Evolutionary conservation across 225 moss, liverwort and hornwort genomes (phyloP).

Genomic region (Antitrichia curtipendula): DNA sequence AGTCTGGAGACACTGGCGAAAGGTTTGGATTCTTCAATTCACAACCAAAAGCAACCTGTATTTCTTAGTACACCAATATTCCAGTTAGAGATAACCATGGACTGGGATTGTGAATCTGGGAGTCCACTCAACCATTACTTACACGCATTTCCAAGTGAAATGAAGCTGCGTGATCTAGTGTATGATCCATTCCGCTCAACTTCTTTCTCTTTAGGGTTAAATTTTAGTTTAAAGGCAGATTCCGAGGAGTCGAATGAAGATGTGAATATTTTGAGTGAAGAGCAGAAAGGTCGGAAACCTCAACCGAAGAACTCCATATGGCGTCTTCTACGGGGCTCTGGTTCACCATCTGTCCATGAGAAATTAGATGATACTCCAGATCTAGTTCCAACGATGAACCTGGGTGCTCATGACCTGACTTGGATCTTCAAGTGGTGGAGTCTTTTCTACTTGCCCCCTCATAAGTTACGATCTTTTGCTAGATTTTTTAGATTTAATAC

Average conservation of each 20-base stretch:
- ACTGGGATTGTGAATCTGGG: conserved; percentile 95
- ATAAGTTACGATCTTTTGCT: conserved; percentile 80
- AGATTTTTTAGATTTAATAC: conserved; percentile 75
- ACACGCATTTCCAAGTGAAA: conserved; percentile 75
- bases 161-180: conserved; percentile 52
- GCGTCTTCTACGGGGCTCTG: conserved; percentile 31
- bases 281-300: conserved; percentile 9
- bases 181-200: conserved; percentile 87
- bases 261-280: neutral
- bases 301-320: conserved; percentile 27
- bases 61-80: conserved; percentile 76
- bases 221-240: conserved; percentile 69
- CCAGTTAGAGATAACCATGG: conserved; percentile 78
- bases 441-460: conserved; percentile 78
- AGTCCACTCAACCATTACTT: conserved; percentile 81
- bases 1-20: conserved; percentile 42
- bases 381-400: conserved; percentile 65
- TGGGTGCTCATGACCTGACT: conserved; percentile 71
- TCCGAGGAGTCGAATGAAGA: conserved; percentile 31
- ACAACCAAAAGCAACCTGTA: conserved; percentile 48
- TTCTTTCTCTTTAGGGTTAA: conserved; percentile 73
- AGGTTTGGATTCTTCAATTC: conserved; percentile 35
- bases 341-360: conserved; percentile 47
- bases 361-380: conserved; percentile 35
- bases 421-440: conserved; percentile 94